These are phyloP conservation scores for Cladophialophora chaetospira DNA, from an alignment of 2,329 filamentous ascomycete genomes.

Conservation along the genomic window DNA sequence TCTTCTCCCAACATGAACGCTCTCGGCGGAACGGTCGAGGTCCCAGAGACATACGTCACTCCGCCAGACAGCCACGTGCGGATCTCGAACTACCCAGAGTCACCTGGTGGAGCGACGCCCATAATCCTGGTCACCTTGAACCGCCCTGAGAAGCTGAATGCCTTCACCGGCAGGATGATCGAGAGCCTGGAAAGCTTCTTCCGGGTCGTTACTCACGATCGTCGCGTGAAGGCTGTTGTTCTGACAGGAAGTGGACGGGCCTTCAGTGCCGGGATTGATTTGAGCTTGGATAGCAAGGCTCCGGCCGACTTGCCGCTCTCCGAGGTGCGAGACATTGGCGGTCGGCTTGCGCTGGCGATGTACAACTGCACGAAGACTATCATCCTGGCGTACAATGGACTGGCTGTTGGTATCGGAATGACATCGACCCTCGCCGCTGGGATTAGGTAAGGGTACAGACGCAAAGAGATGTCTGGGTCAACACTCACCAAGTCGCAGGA, in stretches of 20 bases:
- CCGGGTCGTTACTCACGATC: conserved; percentile 26
- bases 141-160: conserved; percentile 60
- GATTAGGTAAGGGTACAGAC: conserved; percentile 50
- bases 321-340: conserved; percentile 10
- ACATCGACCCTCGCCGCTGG: conserved; percentile 61
- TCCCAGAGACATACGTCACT: conserved; percentile 8
- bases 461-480: too few relatives aligned
- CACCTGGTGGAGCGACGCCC: conserved; percentile 31
- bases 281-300: conserved; percentile 1
- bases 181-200: conserved; percentile 43
- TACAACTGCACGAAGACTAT: conserved; percentile 16
- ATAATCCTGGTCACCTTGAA: conserved; percentile 56
- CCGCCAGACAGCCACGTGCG: conserved; percentile 1
- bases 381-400: conserved; percentile 16
- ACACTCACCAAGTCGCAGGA: too few relatives aligned
- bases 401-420: conserved; percentile 49
- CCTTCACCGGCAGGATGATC: conserved; percentile 57
- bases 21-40: not conserved
- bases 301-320: not conserved
- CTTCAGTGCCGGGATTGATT: conserved; percentile 28
- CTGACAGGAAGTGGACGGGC: conserved; percentile 32
- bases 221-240: conserved; percentile 15
- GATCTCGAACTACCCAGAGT: conserved; percentile 8
- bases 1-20: conserved; percentile 4
- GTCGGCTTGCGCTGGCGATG: conserved; percentile 10